Base-by-base conservation (phyloP, 2,329 filamentous ascomycete species). In the Dothistroma pini region DNA sequence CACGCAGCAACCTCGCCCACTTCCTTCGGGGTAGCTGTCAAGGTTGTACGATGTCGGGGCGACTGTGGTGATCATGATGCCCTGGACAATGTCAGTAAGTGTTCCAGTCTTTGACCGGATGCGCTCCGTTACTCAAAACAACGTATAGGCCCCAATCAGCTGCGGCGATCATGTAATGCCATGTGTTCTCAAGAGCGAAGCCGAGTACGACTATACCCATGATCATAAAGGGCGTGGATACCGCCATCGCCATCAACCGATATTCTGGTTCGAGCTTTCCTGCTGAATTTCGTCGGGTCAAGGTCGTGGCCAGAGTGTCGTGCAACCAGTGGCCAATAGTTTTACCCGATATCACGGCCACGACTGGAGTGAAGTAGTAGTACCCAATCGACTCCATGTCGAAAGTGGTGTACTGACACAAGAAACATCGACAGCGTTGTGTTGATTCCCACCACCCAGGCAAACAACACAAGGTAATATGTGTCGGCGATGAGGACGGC, bases 321-420 rank as follows among this genome's bases (percentile, higher is more conserved):
- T n/a, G n/a, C n/a, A n/a, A n/a, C n/a, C 57, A 70, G 47, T 71
- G 68, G 10, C 71, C 70, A 25, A 70, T 65, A 14, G 66, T 10
- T 56, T 72, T 70, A 29, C 69, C 70, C 19, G 72, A 49, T 11
- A 58, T 54, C 4, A 68, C 65, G 1, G 58, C 68, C 1, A 71
- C 63, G n/a, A 72, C 60, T n/a, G 70, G 70, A 4, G 71, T 69
- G 49, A 73, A 70, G 60, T 73, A 72, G 38, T 67, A 61, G 49
- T 60, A 70, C 19, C 58, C 58, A 29, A 64, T 58, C 16, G 55
- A 57, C 44, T 56, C 57, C 11, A 58, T 51, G n/a, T 60, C 60
- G 35, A 67, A 68, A 22, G n/a, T 64, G 56, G 49, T 69, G 62
- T 0, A 59, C n/a, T 54, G 56, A 62, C 7, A 66, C 67, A 10